Evolutionary conservation across 163 green algal species (phyloP), one percentile per base, ranked within the genome.

Genomic region (Scenedesmus sp.): DNA sequence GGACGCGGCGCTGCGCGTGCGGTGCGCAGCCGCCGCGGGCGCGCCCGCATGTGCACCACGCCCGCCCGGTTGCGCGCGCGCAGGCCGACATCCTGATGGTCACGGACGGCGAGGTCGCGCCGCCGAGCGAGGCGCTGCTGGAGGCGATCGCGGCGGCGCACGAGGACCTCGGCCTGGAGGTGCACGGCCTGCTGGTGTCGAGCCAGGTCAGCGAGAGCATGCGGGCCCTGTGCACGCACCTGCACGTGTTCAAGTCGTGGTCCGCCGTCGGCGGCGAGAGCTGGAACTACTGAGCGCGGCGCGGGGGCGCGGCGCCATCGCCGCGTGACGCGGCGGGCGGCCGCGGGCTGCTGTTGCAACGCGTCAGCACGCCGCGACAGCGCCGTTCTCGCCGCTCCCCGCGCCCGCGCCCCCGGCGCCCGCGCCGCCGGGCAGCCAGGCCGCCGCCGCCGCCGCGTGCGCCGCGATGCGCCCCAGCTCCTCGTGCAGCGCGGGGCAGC

Each of bases 81-180:
- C 88, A 95, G 86, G 92, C 93, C 1, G 94, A 98, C 82, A 96
- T 97, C 20, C 72, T 97, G 58, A 94, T 97, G 86, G 94, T 98
- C 4, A 97, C 95, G 0, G 95, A 99, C 75, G 95, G 95, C 2
- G 95, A 99, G 86, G 97, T 99, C 60, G 84, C 87, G 2, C 79
- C 80, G 14, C 93, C 93, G 0, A 87, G 83, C 14, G 80, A 94
- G 3, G 71, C 86, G 10, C 83, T 98, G 36, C 24, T 94, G 22
- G 17, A 81, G 57, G 67, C 65, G 39, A 77, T 95, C 60, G 44
- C 70, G 1, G 56, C 26, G 3, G 86, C 85, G 4, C 72, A 88
- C 10, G 83, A 91, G 11, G 84, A 93, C 11, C 81, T 93, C 60
- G 95, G 92, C 0, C 85, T 98, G 9, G 91, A 95, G 84, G 93